Percentiles rank a stretch among this genome's conserved stretches.
These are phyloP conservation scores for Paramyrothecium sp. DNA, from an alignment of 2,329 filamentous ascomycete species.

Conservation along the genomic window DNA sequence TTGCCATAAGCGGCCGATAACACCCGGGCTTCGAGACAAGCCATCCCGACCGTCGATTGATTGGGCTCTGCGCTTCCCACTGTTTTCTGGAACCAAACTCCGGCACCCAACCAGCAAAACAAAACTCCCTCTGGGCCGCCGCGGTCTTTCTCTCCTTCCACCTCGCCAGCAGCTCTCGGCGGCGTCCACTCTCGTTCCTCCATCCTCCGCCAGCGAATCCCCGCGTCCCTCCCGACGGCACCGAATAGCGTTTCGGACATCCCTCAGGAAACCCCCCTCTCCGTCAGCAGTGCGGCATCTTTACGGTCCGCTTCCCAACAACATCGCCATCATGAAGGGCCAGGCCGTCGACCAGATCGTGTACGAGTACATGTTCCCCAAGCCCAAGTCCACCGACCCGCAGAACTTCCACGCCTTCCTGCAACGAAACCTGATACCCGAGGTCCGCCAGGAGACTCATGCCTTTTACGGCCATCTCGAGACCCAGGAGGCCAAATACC, in stretches of 20 bases:
- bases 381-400: constrained; percentile 65
- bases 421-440: constrained; percentile 68
- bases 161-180: neutral
- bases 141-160: neutral
- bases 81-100: neutral
- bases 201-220: too few species aligned
- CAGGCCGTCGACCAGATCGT: constrained; percentile 70
- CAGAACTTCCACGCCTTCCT: constrained; percentile 70
- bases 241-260: too few species aligned
- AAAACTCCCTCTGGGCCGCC: neutral
- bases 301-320: neutral
- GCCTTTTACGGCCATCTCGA: constrained; percentile 78
- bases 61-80: neutral
- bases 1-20: neutral
- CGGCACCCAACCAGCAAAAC: neutral
- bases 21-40: neutral
- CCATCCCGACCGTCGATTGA: neutral
- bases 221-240: too few species aligned
- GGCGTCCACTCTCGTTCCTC: too few species aligned
- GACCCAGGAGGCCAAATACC: constrained; percentile 78
- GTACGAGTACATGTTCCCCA: constrained; percentile 71
- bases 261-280: neutral
- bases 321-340: constrained; percentile 61
- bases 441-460: constrained; percentile 76
- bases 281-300: neutral